Conservation (phyloP, 2,329 filamentous ascomycete genomes). For the Penicillium sumatraense region DNA sequence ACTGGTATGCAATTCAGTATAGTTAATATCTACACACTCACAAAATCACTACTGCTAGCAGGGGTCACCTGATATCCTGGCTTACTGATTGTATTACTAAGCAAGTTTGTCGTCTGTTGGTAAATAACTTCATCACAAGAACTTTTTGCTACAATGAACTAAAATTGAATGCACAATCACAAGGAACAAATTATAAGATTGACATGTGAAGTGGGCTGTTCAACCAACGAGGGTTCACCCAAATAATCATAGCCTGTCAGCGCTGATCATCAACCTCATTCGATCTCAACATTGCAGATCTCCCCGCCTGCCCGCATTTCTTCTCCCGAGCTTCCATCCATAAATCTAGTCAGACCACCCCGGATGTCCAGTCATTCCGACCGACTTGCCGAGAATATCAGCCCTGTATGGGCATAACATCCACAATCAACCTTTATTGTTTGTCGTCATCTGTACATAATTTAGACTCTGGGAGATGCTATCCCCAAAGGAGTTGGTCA, state of each 20-base stretch:
- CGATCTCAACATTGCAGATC: conserved; percentile 8
- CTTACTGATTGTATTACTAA: no score
- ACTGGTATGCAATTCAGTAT: no score
- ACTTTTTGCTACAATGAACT: no score
- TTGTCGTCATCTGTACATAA: not conserved
- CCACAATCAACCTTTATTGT: not conserved
- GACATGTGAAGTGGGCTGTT: conserved; percentile 17
- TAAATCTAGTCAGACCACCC: conserved; percentile 18
- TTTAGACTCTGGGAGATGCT: not conserved
- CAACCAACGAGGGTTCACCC: conserved; percentile 7
- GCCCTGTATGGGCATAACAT: conserved; percentile 3
- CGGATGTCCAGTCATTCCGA: conserved; percentile 12
- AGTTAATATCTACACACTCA: no score
- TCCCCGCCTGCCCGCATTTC: not conserved
- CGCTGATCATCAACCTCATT: not conserved
- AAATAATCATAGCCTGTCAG: conserved; percentile 7
- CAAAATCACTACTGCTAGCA: no score
- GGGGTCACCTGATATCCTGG: no score
- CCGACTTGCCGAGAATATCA: conserved; percentile 10
- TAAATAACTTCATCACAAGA: no score
- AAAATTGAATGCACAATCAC: no score
- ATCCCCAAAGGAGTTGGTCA: not conserved
- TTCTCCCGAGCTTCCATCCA: conserved; percentile 10
- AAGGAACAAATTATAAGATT: not conserved
- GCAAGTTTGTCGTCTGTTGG: no score